Conservation (phyloP, 2,329 filamentous ascomycete species). For the Pseudopyricularia javanii region DNA sequence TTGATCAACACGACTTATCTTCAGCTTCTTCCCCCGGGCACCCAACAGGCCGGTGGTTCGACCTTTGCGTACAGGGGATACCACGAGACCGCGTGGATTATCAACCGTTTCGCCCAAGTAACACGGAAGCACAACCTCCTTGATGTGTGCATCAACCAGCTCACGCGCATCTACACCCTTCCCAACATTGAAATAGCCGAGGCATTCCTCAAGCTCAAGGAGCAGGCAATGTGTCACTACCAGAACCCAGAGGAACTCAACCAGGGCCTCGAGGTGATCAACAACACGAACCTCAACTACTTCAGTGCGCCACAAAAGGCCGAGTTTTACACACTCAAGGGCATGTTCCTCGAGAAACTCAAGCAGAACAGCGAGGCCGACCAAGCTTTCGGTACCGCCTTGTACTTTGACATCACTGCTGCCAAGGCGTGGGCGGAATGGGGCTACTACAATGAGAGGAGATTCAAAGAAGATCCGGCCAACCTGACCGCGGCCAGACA, state of each 20-base stretch:
- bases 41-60: slow-evolving; percentile 73
- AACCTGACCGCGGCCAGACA: slow-evolving; percentile 79
- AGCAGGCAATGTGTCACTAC: slow-evolving; percentile 98
- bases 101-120: slow-evolving; percentile 96
- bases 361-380: slow-evolving; percentile 85
- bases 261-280: slow-evolving; percentile 92
- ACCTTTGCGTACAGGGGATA: slow-evolving; percentile 96
- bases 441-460: slow-evolving; percentile 94
- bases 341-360: slow-evolving; percentile 96
- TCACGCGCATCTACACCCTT: slow-evolving; percentile 95
- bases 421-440: slow-evolving; percentile 99
- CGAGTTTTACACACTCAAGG: slow-evolving; percentile 97
- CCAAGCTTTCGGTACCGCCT: slow-evolving; percentile 82
- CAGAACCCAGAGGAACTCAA: slow-evolving; percentile 88
- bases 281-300: slow-evolving; percentile 98
- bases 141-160: slow-evolving; percentile 92
- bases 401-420: slow-evolving; percentile 91
- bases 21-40: slow-evolving; percentile 65
- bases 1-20: slow-evolving; percentile 94
- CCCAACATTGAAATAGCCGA: slow-evolving; percentile 99
- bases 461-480: slow-evolving; percentile 81
- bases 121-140: slow-evolving; percentile 93
- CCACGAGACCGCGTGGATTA: slow-evolving; percentile 99
- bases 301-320: slow-evolving; percentile 94
- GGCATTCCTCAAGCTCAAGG: slow-evolving; percentile 93